Percentiles rank a stretch among this genome's conserved stretches.
These are phyloP conservation scores for Micractinium sp. DNA, from an alignment of 139 green algal species.

Conservation along the genomic window DNA sequence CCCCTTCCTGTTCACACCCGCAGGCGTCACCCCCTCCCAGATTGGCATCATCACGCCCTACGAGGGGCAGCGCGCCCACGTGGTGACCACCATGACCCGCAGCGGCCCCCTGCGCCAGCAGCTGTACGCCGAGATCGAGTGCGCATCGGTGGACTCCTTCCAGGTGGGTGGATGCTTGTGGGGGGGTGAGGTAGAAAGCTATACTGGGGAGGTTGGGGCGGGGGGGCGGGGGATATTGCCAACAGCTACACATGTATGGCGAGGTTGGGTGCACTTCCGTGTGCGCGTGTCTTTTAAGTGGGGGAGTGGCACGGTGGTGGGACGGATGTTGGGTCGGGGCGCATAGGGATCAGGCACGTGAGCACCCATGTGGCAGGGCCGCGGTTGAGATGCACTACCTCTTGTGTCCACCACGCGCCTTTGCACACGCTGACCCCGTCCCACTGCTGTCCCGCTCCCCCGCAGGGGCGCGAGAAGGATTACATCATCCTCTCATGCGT, in stretches of 20 bases:
- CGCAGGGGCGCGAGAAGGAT: constrained; percentile 94
- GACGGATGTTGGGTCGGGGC: no score
- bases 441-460: no score
- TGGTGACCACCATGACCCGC: constrained; percentile 82
- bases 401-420: no score
- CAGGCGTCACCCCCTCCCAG: constrained; percentile 77
- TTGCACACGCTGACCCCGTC: no score
- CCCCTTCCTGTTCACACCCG: not conserved
- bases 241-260: no score
- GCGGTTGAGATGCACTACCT: no score
- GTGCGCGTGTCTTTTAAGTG: no score
- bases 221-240: not conserved
- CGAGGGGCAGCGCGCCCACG: constrained; percentile 95
- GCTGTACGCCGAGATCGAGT: constrained; percentile 91
- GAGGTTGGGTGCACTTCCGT: not conserved
- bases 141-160: constrained; percentile 85
- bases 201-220: not conserved
- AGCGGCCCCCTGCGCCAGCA: constrained; percentile 81
- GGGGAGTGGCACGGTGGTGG: no score
- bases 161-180: constrained; percentile 57
- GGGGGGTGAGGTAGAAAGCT: not conserved
- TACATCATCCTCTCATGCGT: constrained; percentile 98
- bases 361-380: no score
- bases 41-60: constrained; percentile 99
- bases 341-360: no score